Conservation (phyloP, 768 basidiomycete genomes). For the Rhodosporidiobolus odoratus region DNA sequence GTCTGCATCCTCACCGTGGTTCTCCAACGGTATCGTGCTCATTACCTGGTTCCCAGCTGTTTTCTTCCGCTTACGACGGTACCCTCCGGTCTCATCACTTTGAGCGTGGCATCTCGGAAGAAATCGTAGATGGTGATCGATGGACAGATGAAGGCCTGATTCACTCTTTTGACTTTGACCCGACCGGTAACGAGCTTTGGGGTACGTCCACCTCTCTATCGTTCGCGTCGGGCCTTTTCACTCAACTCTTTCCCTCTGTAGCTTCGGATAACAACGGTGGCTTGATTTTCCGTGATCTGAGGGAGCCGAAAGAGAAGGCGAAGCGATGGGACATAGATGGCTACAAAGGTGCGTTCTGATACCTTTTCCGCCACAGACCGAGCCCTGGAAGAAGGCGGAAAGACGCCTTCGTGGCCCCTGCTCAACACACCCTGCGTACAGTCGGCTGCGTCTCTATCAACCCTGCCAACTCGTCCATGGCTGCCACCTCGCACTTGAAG, state of each 20-base stretch:
- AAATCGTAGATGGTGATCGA: constrained; percentile 43
- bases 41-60: constrained; percentile 40
- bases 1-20: constrained; percentile 32
- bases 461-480: constrained; percentile 32
- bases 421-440: not conserved
- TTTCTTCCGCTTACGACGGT: constrained; percentile 49
- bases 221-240: not conserved
- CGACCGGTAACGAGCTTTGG: constrained; percentile 44
- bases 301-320: constrained; percentile 24
- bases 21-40: too few relatives aligned
- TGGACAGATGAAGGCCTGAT: constrained; percentile 45
- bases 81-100: constrained; percentile 48
- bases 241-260: not conserved
- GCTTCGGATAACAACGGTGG: constrained; percentile 35
- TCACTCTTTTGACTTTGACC: constrained; percentile 49
- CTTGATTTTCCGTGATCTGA: constrained; percentile 34
- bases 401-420: too few relatives aligned
- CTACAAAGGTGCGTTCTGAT: constrained; percentile 10
- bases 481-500: constrained; percentile 40
- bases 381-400: too few relatives aligned
- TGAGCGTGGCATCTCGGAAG: constrained; percentile 44
- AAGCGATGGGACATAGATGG: constrained; percentile 39
- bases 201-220: constrained; percentile 37
- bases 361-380: not conserved
- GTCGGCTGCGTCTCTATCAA: constrained; percentile 37